Conservation (phyloP, 2,329 filamentous ascomycete species). For the Seiridium unicorne region DNA sequence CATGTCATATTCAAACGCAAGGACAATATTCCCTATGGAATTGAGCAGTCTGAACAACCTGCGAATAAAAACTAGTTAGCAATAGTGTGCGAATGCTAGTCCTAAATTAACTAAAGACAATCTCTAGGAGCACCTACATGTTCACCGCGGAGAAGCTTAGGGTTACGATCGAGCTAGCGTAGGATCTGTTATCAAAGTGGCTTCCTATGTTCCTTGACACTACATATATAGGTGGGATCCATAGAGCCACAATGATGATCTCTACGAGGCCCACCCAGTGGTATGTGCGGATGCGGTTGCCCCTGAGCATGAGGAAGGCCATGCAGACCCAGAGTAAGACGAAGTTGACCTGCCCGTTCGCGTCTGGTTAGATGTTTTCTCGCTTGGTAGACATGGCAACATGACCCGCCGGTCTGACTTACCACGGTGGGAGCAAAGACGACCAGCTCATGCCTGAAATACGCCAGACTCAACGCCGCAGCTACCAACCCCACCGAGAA, state of each 20-base stretch:
- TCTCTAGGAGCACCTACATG: conserved; percentile 28
- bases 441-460: conserved; percentile 25
- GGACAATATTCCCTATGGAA: conserved; percentile 33
- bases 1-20: conserved; percentile 35
- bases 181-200: conserved; percentile 2
- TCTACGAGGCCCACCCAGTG: conserved; percentile 36
- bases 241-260: conserved; percentile 30
- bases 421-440: conserved; percentile 31
- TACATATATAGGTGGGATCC: conserved; percentile 27
- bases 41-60: conserved; percentile 39
- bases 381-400: no score
- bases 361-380: not conserved
- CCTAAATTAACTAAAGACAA: no score
- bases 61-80: not conserved
- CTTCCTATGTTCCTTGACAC: conserved; percentile 14
- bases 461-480: conserved; percentile 36
- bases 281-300: conserved; percentile 35
- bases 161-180: conserved; percentile 24
- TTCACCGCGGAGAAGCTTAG: conserved; percentile 34
- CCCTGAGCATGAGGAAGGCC: conserved; percentile 30
- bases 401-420: conserved; percentile 14
- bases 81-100: no score
- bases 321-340: conserved; percentile 33
- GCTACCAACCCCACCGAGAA: conserved; percentile 32
- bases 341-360: conserved; percentile 30